These are phyloP conservation scores for Sordariomycetes sp. DNA, from an alignment of 2,329 filamentous ascomycete genomes.

Conservation along the genomic window DNA sequence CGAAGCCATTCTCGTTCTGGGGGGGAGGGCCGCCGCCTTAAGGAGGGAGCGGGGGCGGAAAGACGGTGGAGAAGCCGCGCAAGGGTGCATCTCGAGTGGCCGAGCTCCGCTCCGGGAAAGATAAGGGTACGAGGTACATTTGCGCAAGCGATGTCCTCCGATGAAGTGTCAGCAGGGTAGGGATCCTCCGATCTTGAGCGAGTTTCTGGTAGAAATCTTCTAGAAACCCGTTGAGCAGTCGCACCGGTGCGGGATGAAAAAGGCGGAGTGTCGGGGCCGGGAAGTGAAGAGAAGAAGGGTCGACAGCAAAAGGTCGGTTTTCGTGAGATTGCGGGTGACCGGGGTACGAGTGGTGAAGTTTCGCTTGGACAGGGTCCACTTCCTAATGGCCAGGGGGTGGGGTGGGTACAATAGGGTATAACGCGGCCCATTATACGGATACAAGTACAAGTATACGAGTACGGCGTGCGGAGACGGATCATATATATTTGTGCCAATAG, in stretches of 20 bases:
- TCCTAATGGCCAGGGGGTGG: background rate
- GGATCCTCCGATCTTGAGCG: slow-evolving; percentile 30
- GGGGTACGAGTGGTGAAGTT: slow-evolving; percentile 7
- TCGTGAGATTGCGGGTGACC: slow-evolving; percentile 31
- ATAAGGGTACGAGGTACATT: too few species aligned
- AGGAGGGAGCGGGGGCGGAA: background rate
- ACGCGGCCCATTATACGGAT: background rate
- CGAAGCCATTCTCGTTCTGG: background rate
- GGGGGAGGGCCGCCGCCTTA: background rate
- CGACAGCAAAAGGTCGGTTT: slow-evolving; percentile 23
- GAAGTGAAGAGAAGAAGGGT: background rate
- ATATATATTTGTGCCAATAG: background rate
- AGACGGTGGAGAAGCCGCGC: background rate
- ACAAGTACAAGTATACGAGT: background rate
- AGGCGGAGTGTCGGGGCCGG: slow-evolving; percentile 6
- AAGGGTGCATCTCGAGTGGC: background rate
- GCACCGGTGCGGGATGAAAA: slow-evolving; percentile 21
- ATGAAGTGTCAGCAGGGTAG: slow-evolving; percentile 10
- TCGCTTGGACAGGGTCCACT: slow-evolving; percentile 1
- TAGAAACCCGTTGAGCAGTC: slow-evolving; percentile 32
- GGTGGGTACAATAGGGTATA: slow-evolving; percentile 1
- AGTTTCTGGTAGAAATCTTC: slow-evolving; percentile 24
- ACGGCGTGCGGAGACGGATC: background rate
- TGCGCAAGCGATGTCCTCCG: too few species aligned
- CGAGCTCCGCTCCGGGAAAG: too few species aligned